Percentiles rank a stretch among this genome's conserved stretches.
phyloP scores from a whole-genome alignment of 345 rosid genomes.

The Brassica juncea region DNA sequence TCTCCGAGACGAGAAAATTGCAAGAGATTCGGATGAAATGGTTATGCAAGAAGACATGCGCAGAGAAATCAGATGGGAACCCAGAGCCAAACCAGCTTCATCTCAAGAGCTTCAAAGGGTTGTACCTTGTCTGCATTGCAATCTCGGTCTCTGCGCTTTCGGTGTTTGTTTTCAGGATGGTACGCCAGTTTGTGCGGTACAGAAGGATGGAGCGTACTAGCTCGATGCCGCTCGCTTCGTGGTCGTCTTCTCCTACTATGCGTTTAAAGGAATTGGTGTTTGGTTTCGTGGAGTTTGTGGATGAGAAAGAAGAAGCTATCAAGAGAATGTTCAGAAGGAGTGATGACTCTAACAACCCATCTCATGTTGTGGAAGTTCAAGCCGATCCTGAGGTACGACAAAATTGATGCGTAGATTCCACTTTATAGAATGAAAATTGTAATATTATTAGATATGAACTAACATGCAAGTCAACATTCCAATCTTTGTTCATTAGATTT shows the following conservation, averaged over 20 bases:
- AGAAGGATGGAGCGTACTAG: conserved; percentile 44
- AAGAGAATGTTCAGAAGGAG: conserved; percentile 53
- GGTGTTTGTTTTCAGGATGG: conserved; percentile 50
- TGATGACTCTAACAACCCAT: conserved; percentile 41
- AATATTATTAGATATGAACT: conserved; percentile 14
- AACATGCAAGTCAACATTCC: conserved; percentile 14
- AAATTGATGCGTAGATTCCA: conserved; percentile 20
- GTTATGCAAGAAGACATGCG: conserved; percentile 64
- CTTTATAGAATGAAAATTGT: neutral
- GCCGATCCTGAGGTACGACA: conserved; percentile 31
- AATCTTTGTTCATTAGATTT: conserved; percentile 25
- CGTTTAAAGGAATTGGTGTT: conserved; percentile 44
- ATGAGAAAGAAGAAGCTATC: conserved; percentile 83
- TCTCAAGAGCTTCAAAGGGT: conserved; percentile 78
- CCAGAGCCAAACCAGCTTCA: conserved; percentile 60
- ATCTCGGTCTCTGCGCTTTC: conserved; percentile 50
- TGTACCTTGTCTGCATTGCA: conserved; percentile 61
- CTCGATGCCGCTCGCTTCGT: conserved; percentile 31
- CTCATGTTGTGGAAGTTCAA: conserved; percentile 29
- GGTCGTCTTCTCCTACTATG: conserved; percentile 28
- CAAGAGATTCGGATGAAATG: conserved; percentile 60
- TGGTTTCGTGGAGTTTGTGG: conserved; percentile 67
- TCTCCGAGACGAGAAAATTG: conserved; percentile 71
- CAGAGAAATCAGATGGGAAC: conserved; percentile 31
- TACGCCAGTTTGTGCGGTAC: conserved; percentile 57